Evolutionary conservation across 352 stramenopile genomes (phyloP).

Genomic region (Phytophthora tentaculata): DNA sequence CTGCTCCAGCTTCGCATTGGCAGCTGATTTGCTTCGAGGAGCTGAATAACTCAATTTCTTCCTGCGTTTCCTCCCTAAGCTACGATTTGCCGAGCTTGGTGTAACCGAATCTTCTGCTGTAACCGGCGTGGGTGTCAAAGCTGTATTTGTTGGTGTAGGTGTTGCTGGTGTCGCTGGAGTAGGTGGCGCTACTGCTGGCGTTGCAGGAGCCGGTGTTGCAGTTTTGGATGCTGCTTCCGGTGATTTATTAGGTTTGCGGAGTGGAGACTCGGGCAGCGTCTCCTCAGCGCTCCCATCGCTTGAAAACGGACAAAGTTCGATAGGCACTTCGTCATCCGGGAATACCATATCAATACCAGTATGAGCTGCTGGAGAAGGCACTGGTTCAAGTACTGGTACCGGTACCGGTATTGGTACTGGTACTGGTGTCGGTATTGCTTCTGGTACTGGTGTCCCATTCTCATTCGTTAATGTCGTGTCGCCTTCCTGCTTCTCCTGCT

Average conservation of each 20-base stretch:
- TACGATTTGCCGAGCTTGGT: constrained; percentile 4
- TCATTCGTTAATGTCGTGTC: neutral
- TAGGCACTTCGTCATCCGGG: constrained; percentile 39
- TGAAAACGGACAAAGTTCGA: constrained; percentile 42
- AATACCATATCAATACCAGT: constrained; percentile 35
- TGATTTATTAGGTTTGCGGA: constrained; percentile 6
- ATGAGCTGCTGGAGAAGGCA: constrained; percentile 26
- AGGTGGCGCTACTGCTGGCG: constrained; percentile 5
- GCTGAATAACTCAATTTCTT: constrained; percentile 50
- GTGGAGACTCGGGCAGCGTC: constrained; percentile 6
- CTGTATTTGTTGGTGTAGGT: constrained; percentile 1
- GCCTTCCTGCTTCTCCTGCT: constrained; percentile 3
- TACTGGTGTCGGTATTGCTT: neutral
- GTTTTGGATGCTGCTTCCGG: constrained; percentile 1
- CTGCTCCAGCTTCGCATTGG: constrained; percentile 28
- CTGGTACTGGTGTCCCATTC: neutral
- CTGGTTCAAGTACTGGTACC: neutral
- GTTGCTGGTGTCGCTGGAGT: neutral
- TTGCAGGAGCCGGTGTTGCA: neutral
- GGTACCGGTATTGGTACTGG: neutral
- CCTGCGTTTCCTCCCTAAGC: constrained; percentile 44
- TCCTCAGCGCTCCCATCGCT: constrained; percentile 45
- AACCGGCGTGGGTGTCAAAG: constrained; percentile 12
- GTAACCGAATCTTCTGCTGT: constrained; percentile 17
- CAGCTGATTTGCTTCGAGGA: constrained; percentile 21